Evolutionary conservation across 768 basidiomycete species (phyloP).

Genomic region (Calocybe cyanea): DNA sequence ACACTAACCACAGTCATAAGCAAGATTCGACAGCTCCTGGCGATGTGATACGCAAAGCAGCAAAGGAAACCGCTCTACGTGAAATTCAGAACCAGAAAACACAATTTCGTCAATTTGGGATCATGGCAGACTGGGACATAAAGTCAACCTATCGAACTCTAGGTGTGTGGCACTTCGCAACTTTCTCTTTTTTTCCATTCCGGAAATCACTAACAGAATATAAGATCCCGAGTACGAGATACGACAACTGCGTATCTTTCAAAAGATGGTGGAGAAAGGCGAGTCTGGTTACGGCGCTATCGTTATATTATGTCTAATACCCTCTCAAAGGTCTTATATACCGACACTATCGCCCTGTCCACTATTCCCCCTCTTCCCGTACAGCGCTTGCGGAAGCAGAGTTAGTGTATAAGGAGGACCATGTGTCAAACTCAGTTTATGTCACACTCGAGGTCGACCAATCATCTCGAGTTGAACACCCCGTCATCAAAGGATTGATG

Average conservation of each 20-base stretch:
- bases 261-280: slow-evolving; percentile 87
- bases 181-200: no score
- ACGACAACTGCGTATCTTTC: slow-evolving; percentile 80
- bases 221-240: slow-evolving; percentile 86
- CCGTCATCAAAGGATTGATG: slow-evolving; percentile 29
- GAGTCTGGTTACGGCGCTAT: neutral
- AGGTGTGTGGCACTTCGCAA: slow-evolving; percentile 40
- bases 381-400: slow-evolving; percentile 97
- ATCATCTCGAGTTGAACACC: slow-evolving; percentile 15
- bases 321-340: slow-evolving; percentile 68
- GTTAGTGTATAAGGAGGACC: slow-evolving; percentile 84
- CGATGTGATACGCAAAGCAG: slow-evolving; percentile 61
- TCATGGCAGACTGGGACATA: slow-evolving; percentile 89
- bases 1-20: slow-evolving; percentile 26
- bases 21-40: slow-evolving; percentile 58
- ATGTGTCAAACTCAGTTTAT: slow-evolving; percentile 84
- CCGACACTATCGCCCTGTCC: slow-evolving; percentile 82
- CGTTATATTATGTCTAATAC: neutral
- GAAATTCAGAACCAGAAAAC: slow-evolving; percentile 73
- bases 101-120: slow-evolving; percentile 78
- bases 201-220: neutral
- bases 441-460: slow-evolving; percentile 68
- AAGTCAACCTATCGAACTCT: slow-evolving; percentile 80
- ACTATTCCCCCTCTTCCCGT: slow-evolving; percentile 92
- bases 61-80: slow-evolving; percentile 64